Percentiles rank a stretch among this genome's conserved stretches.
Evolutionary conservation across 345 rosid genomes (phyloP).

Genomic region (Citrus maxima): DNA sequence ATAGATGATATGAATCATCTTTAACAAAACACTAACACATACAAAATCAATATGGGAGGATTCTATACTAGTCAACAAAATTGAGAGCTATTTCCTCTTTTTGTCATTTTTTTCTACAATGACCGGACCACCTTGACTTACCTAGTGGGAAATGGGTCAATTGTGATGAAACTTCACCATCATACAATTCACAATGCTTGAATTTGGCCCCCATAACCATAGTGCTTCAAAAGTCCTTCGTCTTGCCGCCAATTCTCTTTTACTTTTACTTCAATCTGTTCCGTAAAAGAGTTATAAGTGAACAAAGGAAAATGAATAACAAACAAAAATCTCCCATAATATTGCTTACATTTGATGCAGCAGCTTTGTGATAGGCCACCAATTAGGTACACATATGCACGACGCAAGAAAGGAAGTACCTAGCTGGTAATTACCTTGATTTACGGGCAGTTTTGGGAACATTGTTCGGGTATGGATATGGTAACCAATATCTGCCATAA

Average conservation of each 20-base stretch:
- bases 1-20: not conserved
- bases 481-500: no score
- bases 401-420: no score
- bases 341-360: not conserved
- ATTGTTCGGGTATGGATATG: no score
- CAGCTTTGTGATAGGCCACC: not conserved
- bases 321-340: not conserved
- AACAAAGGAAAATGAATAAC: not conserved
- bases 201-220: slow-evolving; percentile 93
- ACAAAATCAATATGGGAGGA: not conserved
- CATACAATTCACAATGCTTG: slow-evolving; percentile 35
- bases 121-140: not conserved
- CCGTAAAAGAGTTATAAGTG: not conserved
- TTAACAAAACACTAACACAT: not conserved
- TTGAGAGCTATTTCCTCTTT: no score
- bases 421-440: no score
- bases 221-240: slow-evolving; percentile 77
- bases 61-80: not conserved
- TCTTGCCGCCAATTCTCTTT: slow-evolving; percentile 96
- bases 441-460: no score
- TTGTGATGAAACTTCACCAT: not conserved
- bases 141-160: not conserved
- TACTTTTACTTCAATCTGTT: slow-evolving; percentile 84
- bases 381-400: no score
- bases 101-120: not conserved